Percentiles rank a stretch among this genome's conserved stretches.
phyloP scores from a whole-genome alignment of 257 asterid genomes.

The Eustoma russellianum region DNA sequence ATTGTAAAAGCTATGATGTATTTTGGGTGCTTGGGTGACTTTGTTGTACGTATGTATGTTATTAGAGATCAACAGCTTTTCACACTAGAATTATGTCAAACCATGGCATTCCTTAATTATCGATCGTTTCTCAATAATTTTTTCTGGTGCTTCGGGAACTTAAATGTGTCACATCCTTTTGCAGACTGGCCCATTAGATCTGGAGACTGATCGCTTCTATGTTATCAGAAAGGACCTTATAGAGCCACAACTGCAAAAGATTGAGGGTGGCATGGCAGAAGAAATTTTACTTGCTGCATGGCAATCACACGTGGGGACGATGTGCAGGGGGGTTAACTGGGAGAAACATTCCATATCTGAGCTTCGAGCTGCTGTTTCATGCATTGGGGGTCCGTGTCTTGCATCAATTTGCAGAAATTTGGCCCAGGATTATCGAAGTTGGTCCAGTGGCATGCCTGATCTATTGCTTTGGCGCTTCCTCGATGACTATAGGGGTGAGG shows the following conservation, averaged over 20 bases:
- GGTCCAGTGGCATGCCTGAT: constrained; percentile 99
- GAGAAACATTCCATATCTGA: constrained; percentile 59
- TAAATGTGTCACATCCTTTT: constrained; percentile 1
- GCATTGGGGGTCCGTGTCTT: constrained; percentile 74
- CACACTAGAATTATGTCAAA: too few species aligned
- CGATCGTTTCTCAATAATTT: too few species aligned
- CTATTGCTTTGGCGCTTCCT: constrained; percentile 82
- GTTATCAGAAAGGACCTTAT: constrained; percentile 48
- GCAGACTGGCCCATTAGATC: constrained; percentile 93
- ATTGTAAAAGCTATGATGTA: too few species aligned
- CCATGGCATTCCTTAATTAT: too few species aligned
- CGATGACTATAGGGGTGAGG: constrained; percentile 67
- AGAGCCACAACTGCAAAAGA: constrained; percentile 55
- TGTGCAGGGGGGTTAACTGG: constrained; percentile 90
- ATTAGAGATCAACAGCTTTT: too few species aligned
- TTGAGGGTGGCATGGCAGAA: constrained; percentile 67
- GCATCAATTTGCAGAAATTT: constrained; percentile 67
- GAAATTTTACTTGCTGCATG: constrained; percentile 70
- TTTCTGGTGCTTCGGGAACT: too few species aligned
- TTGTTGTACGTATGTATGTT: too few species aligned
- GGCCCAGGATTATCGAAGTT: constrained; percentile 89
- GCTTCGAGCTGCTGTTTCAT: constrained; percentile 70
- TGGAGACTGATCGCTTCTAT: constrained; percentile 73
- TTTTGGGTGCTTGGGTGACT: too few species aligned
- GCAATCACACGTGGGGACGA: constrained; percentile 60